These are phyloP conservation scores for Oryza nivara DNA, from an alignment of 176 grass and related monocot genomes.

Conservation along the genomic window DNA sequence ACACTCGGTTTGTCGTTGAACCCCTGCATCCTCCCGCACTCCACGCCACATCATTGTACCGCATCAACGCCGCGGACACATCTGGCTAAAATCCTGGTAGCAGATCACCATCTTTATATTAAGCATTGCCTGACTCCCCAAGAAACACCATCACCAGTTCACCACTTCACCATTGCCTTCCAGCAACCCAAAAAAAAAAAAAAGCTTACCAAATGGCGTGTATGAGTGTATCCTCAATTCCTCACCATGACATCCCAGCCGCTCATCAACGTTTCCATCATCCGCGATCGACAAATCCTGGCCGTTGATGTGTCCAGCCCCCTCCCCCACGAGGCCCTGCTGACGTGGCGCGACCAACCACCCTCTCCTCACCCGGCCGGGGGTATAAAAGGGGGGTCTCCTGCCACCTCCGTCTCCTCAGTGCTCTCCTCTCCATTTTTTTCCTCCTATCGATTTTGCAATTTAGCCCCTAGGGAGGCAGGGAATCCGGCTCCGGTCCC, in stretches of 20 bases:
- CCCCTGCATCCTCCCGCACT: fast-evolving
- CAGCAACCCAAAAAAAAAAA: not conserved
- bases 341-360: not conserved
- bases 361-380: not conserved
- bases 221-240: too few species aligned
- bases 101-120: not conserved
- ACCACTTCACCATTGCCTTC: not conserved
- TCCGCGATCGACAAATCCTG: not conserved
- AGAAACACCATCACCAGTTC: not conserved
- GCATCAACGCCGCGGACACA: not conserved
- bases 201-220: not conserved
- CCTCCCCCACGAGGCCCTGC: not conserved
- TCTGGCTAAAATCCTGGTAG: not conserved
- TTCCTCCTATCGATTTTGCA: slow-evolving; percentile 36
- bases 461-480: slow-evolving; percentile 40
- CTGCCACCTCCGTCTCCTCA: not conserved
- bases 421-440: slow-evolving; percentile 12
- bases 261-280: not conserved
- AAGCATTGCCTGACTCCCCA: too few species aligned
- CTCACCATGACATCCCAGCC: not conserved
- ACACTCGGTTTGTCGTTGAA: too few species aligned
- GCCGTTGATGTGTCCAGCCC: not conserved
- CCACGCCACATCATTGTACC: too few species aligned
- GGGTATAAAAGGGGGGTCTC: slow-evolving; percentile 8
- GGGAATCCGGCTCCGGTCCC: slow-evolving; percentile 26